Conservation (phyloP, 129 eudicot species). For the Apium graveolens region DNA sequence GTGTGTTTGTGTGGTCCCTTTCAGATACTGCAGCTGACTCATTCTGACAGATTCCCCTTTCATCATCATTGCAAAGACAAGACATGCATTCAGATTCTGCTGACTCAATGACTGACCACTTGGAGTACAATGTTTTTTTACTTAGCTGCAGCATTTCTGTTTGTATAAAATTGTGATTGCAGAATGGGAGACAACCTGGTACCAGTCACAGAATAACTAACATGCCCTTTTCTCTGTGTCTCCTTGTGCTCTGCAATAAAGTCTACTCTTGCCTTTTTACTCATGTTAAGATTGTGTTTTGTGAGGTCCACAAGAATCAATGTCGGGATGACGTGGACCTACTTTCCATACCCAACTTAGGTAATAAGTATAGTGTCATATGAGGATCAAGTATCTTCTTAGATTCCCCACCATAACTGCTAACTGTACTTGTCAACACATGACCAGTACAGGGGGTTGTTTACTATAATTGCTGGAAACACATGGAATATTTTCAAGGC, state of each 20-base stretch:
- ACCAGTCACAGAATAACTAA: background rate
- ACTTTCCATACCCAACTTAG: slow-evolving; percentile 19
- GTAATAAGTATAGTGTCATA: background rate
- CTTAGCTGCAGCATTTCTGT: slow-evolving; percentile 1
- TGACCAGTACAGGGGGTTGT: background rate
- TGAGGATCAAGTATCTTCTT: background rate
- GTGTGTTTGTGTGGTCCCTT: background rate
- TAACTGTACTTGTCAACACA: background rate
- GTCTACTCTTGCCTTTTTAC: slow-evolving; percentile 4
- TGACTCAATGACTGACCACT: slow-evolving; percentile 10
- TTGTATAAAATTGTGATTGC: background rate
- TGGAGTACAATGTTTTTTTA: background rate
- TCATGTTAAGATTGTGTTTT: background rate
- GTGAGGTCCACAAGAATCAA: slow-evolving; percentile 26
- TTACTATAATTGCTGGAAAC: background rate
- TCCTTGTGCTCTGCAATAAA: slow-evolving; percentile 4
- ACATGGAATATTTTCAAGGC: background rate
- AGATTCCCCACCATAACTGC: background rate
- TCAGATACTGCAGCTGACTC: background rate
- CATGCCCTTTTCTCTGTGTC: background rate
- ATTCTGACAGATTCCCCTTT: background rate
- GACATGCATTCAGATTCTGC: background rate
- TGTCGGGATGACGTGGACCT: slow-evolving; percentile 26
- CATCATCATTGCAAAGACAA: background rate
- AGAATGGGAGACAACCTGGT: slow-evolving; percentile 10